Conservation (phyloP, 371 early-diverging fungal species). For the Syncephalastrum racemosum region DNA sequence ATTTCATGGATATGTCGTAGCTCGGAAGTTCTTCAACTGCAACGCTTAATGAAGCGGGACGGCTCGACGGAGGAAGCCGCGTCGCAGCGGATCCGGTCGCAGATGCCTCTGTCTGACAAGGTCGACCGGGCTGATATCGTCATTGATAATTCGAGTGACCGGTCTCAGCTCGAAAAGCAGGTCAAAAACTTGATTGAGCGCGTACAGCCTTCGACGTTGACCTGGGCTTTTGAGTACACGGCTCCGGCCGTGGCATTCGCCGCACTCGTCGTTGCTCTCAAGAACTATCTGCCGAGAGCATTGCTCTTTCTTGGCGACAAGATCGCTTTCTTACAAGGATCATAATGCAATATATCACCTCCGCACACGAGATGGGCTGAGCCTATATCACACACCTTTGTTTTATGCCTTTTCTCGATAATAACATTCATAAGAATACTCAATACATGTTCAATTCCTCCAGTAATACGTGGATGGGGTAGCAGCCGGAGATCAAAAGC, state of each 20-base stretch:
- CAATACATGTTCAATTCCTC: too few relatives aligned
- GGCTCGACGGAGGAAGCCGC: constrained; percentile 64
- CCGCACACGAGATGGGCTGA: too few relatives aligned
- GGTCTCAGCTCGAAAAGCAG: constrained; percentile 61
- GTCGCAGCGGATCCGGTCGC: constrained; percentile 73
- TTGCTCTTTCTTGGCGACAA: constrained; percentile 10
- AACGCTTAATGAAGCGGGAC: constrained; percentile 77
- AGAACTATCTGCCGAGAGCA: constrained; percentile 9
- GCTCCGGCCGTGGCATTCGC: constrained; percentile 35
- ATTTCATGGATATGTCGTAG: constrained; percentile 39
- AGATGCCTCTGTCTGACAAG: constrained; percentile 82
- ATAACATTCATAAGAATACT: too few relatives aligned
- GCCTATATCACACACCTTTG: too few relatives aligned
- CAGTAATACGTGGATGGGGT: too few relatives aligned
- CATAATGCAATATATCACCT: too few relatives aligned
- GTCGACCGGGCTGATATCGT: constrained; percentile 75
- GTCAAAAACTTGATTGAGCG: constrained; percentile 53
- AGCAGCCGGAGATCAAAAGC: too few relatives aligned
- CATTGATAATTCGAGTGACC: constrained; percentile 78
- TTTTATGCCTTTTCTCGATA: too few relatives aligned
- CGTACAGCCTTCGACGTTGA: constrained; percentile 40
- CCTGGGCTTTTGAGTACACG: constrained; percentile 44
- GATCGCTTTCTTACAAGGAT: neutral
- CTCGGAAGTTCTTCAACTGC: constrained; percentile 70
- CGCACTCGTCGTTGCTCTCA: constrained; percentile 8